Conservation (phyloP, 805 yeast species). For the Ogataea allantospora region DNA sequence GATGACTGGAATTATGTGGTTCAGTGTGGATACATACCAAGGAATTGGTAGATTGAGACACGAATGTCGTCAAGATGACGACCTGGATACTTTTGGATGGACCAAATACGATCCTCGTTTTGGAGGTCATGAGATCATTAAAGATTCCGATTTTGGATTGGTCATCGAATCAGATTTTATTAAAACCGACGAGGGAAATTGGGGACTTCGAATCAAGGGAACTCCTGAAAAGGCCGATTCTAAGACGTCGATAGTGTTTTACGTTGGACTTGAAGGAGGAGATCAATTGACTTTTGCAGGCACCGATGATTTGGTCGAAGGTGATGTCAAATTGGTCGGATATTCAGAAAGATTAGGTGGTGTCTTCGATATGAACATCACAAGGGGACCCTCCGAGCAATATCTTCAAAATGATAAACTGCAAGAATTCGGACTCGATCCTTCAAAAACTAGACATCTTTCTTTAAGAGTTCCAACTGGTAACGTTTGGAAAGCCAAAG, state of each 20-base stretch:
- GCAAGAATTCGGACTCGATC: constrained; percentile 48
- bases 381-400: constrained; percentile 47
- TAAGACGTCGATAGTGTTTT: constrained; percentile 69
- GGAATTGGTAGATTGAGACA: constrained; percentile 65
- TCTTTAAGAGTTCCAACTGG: constrained; percentile 71
- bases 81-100: constrained; percentile 79
- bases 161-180: constrained; percentile 70
- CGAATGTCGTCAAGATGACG: constrained; percentile 69
- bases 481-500: constrained; percentile 74
- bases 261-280: constrained; percentile 72
- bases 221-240: constrained; percentile 50
- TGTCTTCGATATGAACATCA: constrained; percentile 57
- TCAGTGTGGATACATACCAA: constrained; percentile 54
- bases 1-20: constrained; percentile 86
- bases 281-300: constrained; percentile 44
- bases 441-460: constrained; percentile 59
- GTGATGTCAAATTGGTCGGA: constrained; percentile 47
- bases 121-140: constrained; percentile 80
- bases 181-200: constrained; percentile 70
- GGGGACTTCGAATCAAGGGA: constrained; percentile 79
- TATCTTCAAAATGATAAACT: constrained; percentile 37
- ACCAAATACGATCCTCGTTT: constrained; percentile 77
- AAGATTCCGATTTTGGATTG: constrained; percentile 63
- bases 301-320: constrained; percentile 34
- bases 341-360: constrained; percentile 61